Base-by-base conservation (phyloP, 257 asterid species). In the Haberlea rhodopensis region DNA sequence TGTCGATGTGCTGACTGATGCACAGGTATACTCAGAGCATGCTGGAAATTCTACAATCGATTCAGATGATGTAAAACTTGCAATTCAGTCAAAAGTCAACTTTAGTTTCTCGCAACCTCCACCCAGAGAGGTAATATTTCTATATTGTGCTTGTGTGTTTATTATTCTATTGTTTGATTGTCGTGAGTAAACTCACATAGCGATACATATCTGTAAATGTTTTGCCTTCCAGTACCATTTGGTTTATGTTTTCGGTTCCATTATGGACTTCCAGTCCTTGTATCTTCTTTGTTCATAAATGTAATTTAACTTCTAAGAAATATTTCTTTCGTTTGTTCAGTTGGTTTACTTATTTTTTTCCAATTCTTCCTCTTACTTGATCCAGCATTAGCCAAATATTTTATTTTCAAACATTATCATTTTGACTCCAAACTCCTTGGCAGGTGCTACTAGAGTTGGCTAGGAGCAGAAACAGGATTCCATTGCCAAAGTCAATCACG, bases 71-170 rank as follows among this genome's bases (percentile, higher is more conserved):
- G 78, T 91, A 11, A 88, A 88, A 81, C 95, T 91, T 67, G 85
- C 96, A 0, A 83, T 86, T 71, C 95, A 91, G 71, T 83, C 95
- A 3, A 88, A 91, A 83, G 85, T 88, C 70, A 85, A 83, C 66
- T 86, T 85, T 75, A 88, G 95, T 78, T 88, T 88, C 92, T 88
- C 96, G 1, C 96, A 89, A 71, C 96, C 96, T 66, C 98, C 98
- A 5, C 95, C 91, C 0, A 82, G 96, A 15, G 91, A 88, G 95
- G 98, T 88, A 86, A n/a, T n/a, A n/a, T n/a, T n/a, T n/a, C n/a
- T n/a, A n/a, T n/a, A n/a, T n/a, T n/a, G 34, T 40, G 10, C 27
- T 20, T 8, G 15, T n/a, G 16, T 18, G 5, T 9, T 29, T 57
- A 37, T 37, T 1, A 0, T 37, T 2, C n/a, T 37, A 37, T 37